Base-by-base conservation (phyloP, 768 basidiomycete species). In the Pisolithus sp. region DNA sequence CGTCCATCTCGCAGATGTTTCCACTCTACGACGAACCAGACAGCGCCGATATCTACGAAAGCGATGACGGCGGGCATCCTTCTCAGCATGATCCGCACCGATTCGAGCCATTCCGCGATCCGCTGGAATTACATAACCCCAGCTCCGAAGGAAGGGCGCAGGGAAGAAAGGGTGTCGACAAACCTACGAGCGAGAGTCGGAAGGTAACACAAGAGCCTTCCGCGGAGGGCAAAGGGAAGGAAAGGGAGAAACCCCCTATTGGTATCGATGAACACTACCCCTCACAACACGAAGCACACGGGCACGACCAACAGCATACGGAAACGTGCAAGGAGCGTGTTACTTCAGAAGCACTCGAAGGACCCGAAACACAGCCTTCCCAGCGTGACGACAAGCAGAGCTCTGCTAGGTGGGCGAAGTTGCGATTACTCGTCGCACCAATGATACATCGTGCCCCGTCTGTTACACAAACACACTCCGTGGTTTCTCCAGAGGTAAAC, bases 381-480 rank as follows among this genome's bases (percentile, higher is more conserved):
- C 62, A 54, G 17, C 57, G 50, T 17, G 53, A 57, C 31, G 20
- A 50, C 36, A 62, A 62, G 5, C 62, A 37, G 46, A 52, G 60
- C 26, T 57, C 68, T 26, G 73, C 70, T 3, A 80, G 73, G 54
- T 91, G 89, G 89, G 69, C 72, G 38, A 77, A 78, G 46, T 65
- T 91, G 26, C 83, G 83, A 31, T 80, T 84, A 10, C 68, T 89
- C 31, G 60, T 91, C 13, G 85, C 88, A 13, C 73, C 76, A 26
- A 68, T 86, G 47, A 72, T 69, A 37, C 58, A 58, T 60, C 59
- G 72, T 65, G 40, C 34, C 15, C 34, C 71, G 64, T 41, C 66
- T 63, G 17, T 57, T 58, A 62, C 71, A 7, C 63, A 68, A 5
- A 26, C 72, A 2, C 75, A 78, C 23, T 78, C 83, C 7, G 72